Evolutionary conservation across 1,139 yeast species (phyloP).

Genomic region (Protomyces inundatus): DNA sequence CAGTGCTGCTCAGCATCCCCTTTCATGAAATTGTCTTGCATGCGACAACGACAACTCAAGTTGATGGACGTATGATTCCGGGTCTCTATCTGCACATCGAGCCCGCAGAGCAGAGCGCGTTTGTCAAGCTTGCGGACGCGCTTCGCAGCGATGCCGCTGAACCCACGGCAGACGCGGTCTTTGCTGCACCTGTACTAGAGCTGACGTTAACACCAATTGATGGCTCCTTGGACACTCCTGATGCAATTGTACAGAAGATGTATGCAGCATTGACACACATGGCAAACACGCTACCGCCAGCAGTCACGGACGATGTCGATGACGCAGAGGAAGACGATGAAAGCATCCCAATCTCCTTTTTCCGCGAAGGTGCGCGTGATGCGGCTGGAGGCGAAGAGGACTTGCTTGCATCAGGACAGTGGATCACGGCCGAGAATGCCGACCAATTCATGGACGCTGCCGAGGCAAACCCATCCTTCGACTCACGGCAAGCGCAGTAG

Average conservation of each 20-base stretch:
- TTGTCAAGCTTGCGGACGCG: neutral
- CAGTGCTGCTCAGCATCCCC: neutral
- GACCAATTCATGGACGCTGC: conserved; percentile 12
- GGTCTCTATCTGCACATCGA: neutral
- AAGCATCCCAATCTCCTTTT: neutral
- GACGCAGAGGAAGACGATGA: neutral
- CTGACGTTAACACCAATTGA: neutral
- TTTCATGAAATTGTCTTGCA: conserved; percentile 9
- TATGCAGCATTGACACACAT: neutral
- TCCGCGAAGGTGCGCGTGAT: neutral
- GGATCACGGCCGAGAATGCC: conserved; percentile 17
- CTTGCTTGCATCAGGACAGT: neutral
- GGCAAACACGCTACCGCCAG: neutral
- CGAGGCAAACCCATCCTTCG: neutral
- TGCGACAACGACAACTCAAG: neutral
- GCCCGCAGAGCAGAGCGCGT: neutral
- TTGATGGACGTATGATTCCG: neutral
- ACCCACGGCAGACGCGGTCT: neutral
- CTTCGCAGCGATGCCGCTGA: neutral
- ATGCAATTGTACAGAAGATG: neutral
- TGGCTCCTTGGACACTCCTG: neutral
- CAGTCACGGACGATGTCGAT: neutral
- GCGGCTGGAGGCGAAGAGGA: neutral
- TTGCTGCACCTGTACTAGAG: neutral
- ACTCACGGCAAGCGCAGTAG: neutral